Base-by-base conservation (phyloP, 441 rosid species). In the Mallotus japonicus region DNA sequence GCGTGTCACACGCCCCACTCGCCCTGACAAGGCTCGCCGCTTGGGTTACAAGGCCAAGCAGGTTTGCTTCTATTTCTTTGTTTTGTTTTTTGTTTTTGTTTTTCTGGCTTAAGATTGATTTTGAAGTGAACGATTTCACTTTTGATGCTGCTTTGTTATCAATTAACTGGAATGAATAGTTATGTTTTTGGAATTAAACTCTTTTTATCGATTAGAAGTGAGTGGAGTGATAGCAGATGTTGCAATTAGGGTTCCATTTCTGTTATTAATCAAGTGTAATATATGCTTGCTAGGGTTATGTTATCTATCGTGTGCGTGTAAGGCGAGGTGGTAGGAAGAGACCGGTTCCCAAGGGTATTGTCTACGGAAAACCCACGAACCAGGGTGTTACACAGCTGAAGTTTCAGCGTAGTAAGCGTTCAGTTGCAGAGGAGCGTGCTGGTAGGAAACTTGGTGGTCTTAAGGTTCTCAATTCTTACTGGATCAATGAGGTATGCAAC, bases 331-430 rank as follows among this genome's bases (percentile, higher is more conserved):
- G 97, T 13, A 82, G 97, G 15, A 92, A 94, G 91, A 94, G 98
- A 82, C 98, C 91, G 4, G 95, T 93, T 58, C 86, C 97, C 51
- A 93, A 93, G 83, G 96, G 98, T 85, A 94, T 94, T 76, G 97
- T 93, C 46, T 93, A 92, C 78, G 98, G 98, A 40, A 93, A 93
- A 77, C 99, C 99, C 72, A 92, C 97, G 3, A 95, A 95, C 87
- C 98, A 95, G 87, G 97, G 99, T 80, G 98, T 95, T 9, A 95
- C 99, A 10, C 99, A 95, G 70, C 89, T 95, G 81, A 95, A 95
- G 77, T 95, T 95, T 72, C 97, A 92, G 85, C 86, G 98, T 9
- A 91, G 98, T 83, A 95, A 95, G 95, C 84, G 98, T 28, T 92
- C 96, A 44, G 97, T 95, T 46, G 97, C 99, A 0, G 99, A 95